Evolutionary conservation across 495 filamentous ascomycete species (phyloP).

Genomic region (Xylaria acuta): DNA sequence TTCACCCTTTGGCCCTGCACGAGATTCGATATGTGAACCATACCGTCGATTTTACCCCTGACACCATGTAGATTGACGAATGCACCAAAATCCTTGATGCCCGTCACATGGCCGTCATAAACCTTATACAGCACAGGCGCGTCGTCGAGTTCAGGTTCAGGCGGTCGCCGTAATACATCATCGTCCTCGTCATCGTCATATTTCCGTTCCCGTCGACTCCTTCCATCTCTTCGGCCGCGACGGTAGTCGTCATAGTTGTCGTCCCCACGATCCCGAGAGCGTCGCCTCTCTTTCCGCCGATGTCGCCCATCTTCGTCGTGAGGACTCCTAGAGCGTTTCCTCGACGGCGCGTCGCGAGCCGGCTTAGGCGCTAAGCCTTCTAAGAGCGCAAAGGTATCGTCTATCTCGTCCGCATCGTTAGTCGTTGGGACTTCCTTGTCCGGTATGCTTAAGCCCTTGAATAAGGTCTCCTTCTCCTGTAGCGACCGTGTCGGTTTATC

Average conservation of each 20-base stretch:
- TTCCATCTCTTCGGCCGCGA: conserved; percentile 41
- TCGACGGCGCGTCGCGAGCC: conserved; percentile 48
- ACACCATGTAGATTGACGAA: conserved; percentile 94
- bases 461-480: conserved; percentile 76
- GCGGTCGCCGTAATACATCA: conserved; percentile 72
- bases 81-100: conserved; percentile 92
- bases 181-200: conserved; percentile 52
- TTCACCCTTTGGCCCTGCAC: conserved; percentile 86
- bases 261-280: conserved; percentile 49
- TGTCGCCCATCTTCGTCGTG: conserved; percentile 62
- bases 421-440: conserved; percentile 71
- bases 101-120: conserved; percentile 88
- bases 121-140: conserved; percentile 83
- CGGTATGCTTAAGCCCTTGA: conserved; percentile 88
- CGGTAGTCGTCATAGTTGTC: conserved; percentile 38
- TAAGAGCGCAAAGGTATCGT: conserved; percentile 91
- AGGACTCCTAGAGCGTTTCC: conserved; percentile 79
- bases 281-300: conserved; percentile 49
- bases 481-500: conserved; percentile 46
- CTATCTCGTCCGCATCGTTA: conserved; percentile 67
- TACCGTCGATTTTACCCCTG: conserved; percentile 85
- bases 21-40: conserved; percentile 97
- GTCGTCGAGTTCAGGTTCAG: conserved; percentile 79
- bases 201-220: conserved; percentile 56
- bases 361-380: conserved; percentile 81